Base-by-base conservation (phyloP, 2,329 filamentous ascomycete species). In the Colletotrichum camelliae region DNA sequence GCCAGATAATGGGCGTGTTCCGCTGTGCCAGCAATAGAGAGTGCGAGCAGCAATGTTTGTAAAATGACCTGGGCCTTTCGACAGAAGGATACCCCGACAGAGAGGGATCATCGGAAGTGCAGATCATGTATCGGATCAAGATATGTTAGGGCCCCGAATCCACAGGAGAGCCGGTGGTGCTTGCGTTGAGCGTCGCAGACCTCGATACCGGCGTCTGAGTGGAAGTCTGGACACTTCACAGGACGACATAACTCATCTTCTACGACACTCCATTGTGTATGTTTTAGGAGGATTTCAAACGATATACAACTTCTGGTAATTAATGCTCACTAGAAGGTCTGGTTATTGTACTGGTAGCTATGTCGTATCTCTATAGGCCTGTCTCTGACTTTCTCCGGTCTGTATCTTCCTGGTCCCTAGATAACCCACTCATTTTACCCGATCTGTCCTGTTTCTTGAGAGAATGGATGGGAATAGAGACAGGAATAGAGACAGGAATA, bases 341-440 rank as follows among this genome's bases (percentile, higher is more conserved):
- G 39, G 18, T 43, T 4, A 12, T 0, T 43, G 39, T 43, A n/a
- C 0, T n/a, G 9, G n/a, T 18, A 43, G 18, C 18, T 4, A 43
- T 10, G 18, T 43, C 18, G 39, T 9, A n/a, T 12, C 18, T 43
- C 39, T 43, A 10, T 7, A 0, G 9, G 39, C 39, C 9, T 43
- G 39, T n/a, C 9, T 43, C 5, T 43, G 3, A 43, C 39, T 5
- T 18, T 12, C 39, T 12, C 39, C 18, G n/a, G 9, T n/a, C 5
- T n/a, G 18, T n/a, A 43, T 43, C 39, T 12, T 43, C 18, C 8
- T 43, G 39, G 0, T 2, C 39, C 18, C 8, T 9, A n/a, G 18
- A 43, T 10, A 18, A 43, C 39, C 39, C 39, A 16, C 39, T 43
- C 39, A 5, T 43, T n/a, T n/a, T 10, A 10, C 39, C 39, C 39